These are phyloP conservation scores for Fusarium clavum DNA, from an alignment of 2,329 filamentous ascomycete species.

Conservation along the genomic window DNA sequence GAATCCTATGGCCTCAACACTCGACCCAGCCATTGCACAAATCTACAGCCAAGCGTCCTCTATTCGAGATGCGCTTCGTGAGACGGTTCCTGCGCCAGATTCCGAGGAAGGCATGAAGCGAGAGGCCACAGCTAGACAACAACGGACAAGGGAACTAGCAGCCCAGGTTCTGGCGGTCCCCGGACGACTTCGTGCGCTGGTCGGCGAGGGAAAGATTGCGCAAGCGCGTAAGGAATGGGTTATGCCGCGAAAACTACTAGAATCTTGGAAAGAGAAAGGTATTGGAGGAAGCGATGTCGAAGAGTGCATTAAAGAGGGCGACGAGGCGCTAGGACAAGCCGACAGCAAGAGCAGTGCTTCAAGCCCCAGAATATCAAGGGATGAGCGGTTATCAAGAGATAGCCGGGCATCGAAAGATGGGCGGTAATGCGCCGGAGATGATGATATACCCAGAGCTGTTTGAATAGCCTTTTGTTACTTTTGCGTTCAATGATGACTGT, in stretches of 20 bases:
- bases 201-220: slow-evolving; percentile 68
- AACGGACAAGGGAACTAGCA: slow-evolving; percentile 67
- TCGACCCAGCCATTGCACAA: slow-evolving; percentile 78
- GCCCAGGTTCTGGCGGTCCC: slow-evolving; percentile 72
- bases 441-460: slow-evolving; percentile 41
- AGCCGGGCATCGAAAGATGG: slow-evolving; percentile 36
- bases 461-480: background rate
- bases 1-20: slow-evolving; percentile 77
- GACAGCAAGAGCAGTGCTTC: slow-evolving; percentile 30
- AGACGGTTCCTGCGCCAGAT: slow-evolving; percentile 60
- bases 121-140: slow-evolving; percentile 50
- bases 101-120: slow-evolving; percentile 53
- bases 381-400: slow-evolving; percentile 34
- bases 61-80: slow-evolving; percentile 65
- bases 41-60: slow-evolving; percentile 73
- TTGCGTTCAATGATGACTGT: background rate
- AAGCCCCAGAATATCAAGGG: slow-evolving; percentile 40
- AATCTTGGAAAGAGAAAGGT: slow-evolving; percentile 65
- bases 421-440: slow-evolving; percentile 25
- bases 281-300: slow-evolving; percentile 66
- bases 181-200: slow-evolving; percentile 66
- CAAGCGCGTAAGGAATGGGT: slow-evolving; percentile 71
- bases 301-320: slow-evolving; percentile 66
- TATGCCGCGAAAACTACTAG: slow-evolving; percentile 63
- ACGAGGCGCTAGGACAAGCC: slow-evolving; percentile 57